Base-by-base conservation (phyloP, 2,329 filamentous ascomycete species). In the Apiospora sp. region DNA sequence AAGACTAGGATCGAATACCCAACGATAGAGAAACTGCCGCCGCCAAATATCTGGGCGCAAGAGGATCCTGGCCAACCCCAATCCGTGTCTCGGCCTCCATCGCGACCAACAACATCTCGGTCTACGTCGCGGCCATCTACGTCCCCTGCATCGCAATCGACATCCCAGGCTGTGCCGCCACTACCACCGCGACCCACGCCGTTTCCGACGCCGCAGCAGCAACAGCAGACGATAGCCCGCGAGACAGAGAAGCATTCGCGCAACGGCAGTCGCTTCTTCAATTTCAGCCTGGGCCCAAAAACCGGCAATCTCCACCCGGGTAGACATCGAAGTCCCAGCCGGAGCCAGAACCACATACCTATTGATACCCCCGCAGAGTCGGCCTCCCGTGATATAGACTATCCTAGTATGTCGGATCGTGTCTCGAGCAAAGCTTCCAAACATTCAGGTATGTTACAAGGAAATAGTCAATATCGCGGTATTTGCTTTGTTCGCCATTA, bases 191-290 rank as follows among this genome's bases (percentile, higher is more conserved):
- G n/a, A 46, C 34, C 44, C 46, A 34, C 44, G 68, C 48, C 44
- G 34, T 48, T 34, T 14, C 27, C 46, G 14, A 8, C 44, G 34
- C 46, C 22, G 27, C 48, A 4, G 10, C 44, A n/a, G 5, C 77
- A 77, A 48, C 75, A 74, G 30, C 73, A 76, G 19, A 73, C 75
- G 30, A 76, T 74, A 24, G 24, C 73, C 41, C 72, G 72, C 37
- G 78, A 79, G n/a, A 74, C 75, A 46, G 80, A 81, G 74, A 81
- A 80, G 68, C 80, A 80, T 71, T 72, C 79, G 61, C 77, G 79
- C 72, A 80, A 75, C 72, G 77, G 75, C 43, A 81, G 80, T 51
- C 80, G 80, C 69, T 81, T 81, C 68, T 81, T 80, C 74, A 78
- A 77, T 70, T 81, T 81, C 70, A 70, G 48, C 68, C 58, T 58